A percentile compares a stretch with the other conserved stretches of the same genome.
Evolutionary conservation across 1,284 basidiomycete genomes (phyloP).

Genomic region (Microbotryum scabiosae): DNA sequence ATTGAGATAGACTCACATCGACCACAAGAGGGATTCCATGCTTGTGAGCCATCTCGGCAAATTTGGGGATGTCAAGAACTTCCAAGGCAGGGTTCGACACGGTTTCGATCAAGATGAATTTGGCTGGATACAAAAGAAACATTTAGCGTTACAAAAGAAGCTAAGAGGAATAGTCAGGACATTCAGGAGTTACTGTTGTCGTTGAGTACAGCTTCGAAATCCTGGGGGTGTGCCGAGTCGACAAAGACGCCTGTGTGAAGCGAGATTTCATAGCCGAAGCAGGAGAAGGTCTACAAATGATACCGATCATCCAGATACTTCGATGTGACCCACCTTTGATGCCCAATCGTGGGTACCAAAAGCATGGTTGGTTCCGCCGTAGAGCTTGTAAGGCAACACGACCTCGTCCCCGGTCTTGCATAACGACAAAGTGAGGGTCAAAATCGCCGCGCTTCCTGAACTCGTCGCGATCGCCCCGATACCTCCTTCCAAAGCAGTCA

Average conservation of each 20-base stretch:
- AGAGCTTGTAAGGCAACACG: constrained; percentile 34
- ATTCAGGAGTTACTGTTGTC: constrained; percentile 5
- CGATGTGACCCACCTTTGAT: constrained; percentile 36
- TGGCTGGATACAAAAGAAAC: not conserved
- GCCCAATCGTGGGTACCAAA: constrained; percentile 34
- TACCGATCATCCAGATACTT: too few relatives aligned
- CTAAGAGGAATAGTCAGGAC: not conserved
- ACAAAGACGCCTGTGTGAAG: constrained; percentile 22
- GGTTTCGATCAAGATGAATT: constrained; percentile 39
- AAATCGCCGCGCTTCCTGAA: constrained; percentile 39
- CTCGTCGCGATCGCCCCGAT: constrained; percentile 39
- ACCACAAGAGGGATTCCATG: constrained; percentile 39
- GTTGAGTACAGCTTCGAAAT: constrained; percentile 33
- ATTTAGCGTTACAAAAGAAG: constrained; percentile 35
- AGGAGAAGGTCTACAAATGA: too few relatives aligned
- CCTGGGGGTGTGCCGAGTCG: constrained; percentile 32
- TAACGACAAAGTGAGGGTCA: constrained; percentile 37
- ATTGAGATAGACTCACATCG: constrained; percentile 18
- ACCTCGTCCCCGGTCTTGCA: constrained; percentile 37
- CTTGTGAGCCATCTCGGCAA: constrained; percentile 39
- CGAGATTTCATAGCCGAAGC: too few relatives aligned
- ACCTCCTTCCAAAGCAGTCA: constrained; percentile 40
- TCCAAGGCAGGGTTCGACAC: constrained; percentile 39
- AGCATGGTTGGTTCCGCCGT: constrained; percentile 33
- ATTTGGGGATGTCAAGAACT: constrained; percentile 36